A percentile compares a stretch with the other conserved stretches of the same genome.
Evolutionary conservation across 352 stramenopile species (phyloP).

Genomic region (Aphanomyces stellatus): DNA sequence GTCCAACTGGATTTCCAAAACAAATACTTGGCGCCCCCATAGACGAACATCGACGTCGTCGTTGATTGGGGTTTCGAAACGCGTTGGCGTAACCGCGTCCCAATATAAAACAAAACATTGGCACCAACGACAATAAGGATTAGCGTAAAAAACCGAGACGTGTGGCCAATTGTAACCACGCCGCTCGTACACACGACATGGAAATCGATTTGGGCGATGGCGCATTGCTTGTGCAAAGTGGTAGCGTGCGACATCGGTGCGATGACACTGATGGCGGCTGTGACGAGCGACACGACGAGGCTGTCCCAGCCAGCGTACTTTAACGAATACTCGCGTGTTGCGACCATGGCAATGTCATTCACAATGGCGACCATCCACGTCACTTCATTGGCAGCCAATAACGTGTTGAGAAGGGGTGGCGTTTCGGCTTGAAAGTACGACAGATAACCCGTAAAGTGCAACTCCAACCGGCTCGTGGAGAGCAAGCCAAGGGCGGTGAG

Average conservation of each 20-base stretch:
- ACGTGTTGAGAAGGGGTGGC: neutral
- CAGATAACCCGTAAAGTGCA: neutral
- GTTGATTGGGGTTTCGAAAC: neutral
- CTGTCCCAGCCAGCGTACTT: neutral
- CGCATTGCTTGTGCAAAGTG: neutral
- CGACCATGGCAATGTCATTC: neutral
- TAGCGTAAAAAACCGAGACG: neutral
- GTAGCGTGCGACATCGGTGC: neutral
- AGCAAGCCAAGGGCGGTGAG: conserved; percentile 1
- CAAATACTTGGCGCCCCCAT: too few species aligned
- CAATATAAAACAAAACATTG: neutral
- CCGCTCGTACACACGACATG: neutral
- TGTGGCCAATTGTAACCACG: neutral
- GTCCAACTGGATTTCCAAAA: too few species aligned
- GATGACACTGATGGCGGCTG: neutral
- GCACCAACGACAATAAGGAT: neutral
- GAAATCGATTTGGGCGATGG: neutral
- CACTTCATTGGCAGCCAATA: conserved; percentile 2
- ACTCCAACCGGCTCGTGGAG: neutral
- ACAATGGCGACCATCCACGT: conserved; percentile 10
- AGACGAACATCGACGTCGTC: neutral
- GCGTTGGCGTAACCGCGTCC: neutral
- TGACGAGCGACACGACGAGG: neutral
- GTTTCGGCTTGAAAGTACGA: neutral
- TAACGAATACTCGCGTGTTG: neutral